A percentile compares a stretch with the other conserved stretches of the same genome.
Conservation (phyloP, 257 asterid genomes). For the Craterostigma plantagineum region DNA sequence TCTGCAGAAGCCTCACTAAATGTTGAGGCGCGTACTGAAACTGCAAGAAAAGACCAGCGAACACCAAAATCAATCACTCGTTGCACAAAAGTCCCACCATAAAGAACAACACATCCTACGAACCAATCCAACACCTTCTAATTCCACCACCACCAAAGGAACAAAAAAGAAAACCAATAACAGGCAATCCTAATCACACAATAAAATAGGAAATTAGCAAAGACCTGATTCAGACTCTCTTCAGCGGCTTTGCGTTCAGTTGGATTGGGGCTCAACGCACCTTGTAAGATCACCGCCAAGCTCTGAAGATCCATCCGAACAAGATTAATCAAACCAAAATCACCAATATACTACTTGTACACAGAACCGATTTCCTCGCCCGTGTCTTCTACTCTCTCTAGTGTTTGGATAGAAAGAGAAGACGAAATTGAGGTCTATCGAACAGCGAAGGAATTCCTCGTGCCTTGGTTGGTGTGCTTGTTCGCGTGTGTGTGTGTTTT, state of each 20-base stretch:
- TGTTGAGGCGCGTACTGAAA: constrained; percentile 77
- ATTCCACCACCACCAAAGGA: not conserved
- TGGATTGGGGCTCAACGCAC: constrained; percentile 75
- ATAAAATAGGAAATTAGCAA: not conserved
- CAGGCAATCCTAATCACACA: not conserved
- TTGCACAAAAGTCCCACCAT: not conserved
- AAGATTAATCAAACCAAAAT: too few relatives aligned
- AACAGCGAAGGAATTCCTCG: too few relatives aligned
- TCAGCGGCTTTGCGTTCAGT: constrained; percentile 83
- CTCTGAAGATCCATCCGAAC: constrained; percentile 68
- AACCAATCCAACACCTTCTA: too few relatives aligned
- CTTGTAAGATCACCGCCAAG: constrained; percentile 53
- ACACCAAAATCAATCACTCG: too few relatives aligned
- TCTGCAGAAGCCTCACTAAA: constrained; percentile 91
- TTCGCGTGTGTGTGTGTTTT: too few relatives aligned
- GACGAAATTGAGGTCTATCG: too few relatives aligned
- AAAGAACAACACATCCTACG: not conserved
- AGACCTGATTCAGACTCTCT: constrained; percentile 73
- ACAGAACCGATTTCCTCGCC: too few relatives aligned
- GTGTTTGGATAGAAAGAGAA: too few relatives aligned
- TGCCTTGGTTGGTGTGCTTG: too few relatives aligned
- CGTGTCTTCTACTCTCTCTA: too few relatives aligned
- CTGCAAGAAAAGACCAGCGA: constrained; percentile 27
- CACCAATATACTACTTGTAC: too few relatives aligned
- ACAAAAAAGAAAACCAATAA: constrained; percentile 2